Conservation (phyloP, 2,329 filamentous ascomycete species). For the Tetracladium maxilliforme region DNA sequence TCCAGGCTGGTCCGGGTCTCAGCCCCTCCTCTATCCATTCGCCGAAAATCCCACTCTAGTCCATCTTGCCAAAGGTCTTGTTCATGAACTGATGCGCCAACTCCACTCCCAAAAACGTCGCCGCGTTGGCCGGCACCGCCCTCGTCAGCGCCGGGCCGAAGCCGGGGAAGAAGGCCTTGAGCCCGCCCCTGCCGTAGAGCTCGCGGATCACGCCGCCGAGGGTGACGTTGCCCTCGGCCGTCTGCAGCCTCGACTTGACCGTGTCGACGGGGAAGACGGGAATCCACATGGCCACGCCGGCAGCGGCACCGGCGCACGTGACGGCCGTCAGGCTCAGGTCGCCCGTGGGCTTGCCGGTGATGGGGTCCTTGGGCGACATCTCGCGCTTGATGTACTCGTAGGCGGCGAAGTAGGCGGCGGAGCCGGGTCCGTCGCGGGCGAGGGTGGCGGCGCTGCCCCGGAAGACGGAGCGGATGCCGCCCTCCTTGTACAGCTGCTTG, state of each 20-base stretch:
- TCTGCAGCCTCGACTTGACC: conserved; percentile 88
- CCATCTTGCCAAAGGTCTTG: conserved; percentile 44
- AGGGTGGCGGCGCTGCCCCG: conserved; percentile 82
- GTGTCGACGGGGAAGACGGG: conserved; percentile 97
- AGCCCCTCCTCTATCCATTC: too few species aligned
- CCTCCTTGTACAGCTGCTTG: conserved; percentile 80
- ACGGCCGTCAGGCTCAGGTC: conserved; percentile 71
- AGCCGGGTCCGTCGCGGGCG: conserved; percentile 83
- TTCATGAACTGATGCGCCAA: conserved; percentile 72
- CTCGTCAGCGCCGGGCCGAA: conserved; percentile 85
- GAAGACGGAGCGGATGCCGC: conserved; percentile 84
- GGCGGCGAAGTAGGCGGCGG: conserved; percentile 89
- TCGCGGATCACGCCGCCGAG: conserved; percentile 67
- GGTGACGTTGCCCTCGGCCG: conserved; percentile 70
- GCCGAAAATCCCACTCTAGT: not conserved
- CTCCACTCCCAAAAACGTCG: conserved; percentile 82
- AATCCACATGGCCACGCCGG: conserved; percentile 98
- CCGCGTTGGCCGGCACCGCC: conserved; percentile 91
- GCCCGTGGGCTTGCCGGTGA: conserved; percentile 56
- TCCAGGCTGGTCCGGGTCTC: too few species aligned
- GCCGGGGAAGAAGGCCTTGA: conserved; percentile 92
- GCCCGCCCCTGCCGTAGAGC: conserved; percentile 70
- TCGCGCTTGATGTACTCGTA: conserved; percentile 91
- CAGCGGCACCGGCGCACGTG: conserved; percentile 74
- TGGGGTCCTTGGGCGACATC: conserved; percentile 69